phyloP scores from a whole-genome alignment of 208 protist genomes.

The Plasmodiophora brassicae region DNA sequence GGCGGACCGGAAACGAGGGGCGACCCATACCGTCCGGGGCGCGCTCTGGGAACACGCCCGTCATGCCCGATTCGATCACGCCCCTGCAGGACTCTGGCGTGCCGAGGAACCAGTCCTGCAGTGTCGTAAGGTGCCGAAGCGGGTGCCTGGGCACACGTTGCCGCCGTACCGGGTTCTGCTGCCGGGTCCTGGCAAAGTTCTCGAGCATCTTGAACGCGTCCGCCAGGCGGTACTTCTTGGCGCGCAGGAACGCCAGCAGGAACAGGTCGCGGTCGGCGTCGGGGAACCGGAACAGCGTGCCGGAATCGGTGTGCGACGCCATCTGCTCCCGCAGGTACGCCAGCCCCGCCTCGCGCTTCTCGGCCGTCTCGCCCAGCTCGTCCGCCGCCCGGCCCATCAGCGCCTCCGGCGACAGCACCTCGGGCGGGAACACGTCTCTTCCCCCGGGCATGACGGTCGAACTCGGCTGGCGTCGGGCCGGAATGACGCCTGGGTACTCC shows the following conservation, averaged over 20 bases:
- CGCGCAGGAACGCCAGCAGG: background rate
- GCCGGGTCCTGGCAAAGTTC: background rate
- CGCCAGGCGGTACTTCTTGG: background rate
- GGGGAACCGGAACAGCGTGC: background rate
- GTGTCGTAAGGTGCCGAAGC: too few species aligned
- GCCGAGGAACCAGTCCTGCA: background rate
- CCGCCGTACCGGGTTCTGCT: background rate
- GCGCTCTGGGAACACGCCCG: background rate
- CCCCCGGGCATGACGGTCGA: too few species aligned
- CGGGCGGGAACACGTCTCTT: too few species aligned
- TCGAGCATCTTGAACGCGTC: background rate
- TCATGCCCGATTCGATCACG: background rate
- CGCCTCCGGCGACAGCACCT: background rate
- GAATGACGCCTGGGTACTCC: too few species aligned
- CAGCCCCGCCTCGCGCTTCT: background rate
- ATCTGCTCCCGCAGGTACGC: background rate
- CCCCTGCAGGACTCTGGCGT: background rate
- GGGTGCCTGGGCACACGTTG: too few species aligned
- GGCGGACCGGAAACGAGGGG: background rate
- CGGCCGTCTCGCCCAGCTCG: background rate
- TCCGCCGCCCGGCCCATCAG: background rate
- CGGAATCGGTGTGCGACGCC: background rate
- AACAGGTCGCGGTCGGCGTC: background rate
- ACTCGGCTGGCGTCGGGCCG: too few species aligned
- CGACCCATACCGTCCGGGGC: background rate